These are phyloP conservation scores for Ophiocytium majus DNA, from an alignment of 352 stramenopile species.

Conservation along the genomic window DNA sequence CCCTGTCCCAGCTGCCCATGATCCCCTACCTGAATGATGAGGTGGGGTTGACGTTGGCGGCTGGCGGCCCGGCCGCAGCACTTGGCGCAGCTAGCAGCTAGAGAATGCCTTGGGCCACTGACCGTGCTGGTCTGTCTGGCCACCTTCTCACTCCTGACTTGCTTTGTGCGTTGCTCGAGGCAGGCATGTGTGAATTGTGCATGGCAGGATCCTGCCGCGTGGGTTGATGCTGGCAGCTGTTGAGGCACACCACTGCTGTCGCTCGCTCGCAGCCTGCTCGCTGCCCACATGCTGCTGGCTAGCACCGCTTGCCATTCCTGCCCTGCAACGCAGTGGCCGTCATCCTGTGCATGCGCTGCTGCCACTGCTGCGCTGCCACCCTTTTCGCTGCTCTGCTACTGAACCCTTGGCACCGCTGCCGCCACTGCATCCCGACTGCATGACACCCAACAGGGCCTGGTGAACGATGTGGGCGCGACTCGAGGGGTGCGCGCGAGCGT, in stretches of 20 bases:
- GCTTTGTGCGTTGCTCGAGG: no score
- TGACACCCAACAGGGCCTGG: neutral
- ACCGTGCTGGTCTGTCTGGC: no score
- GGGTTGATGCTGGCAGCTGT: no score
- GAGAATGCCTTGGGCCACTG: neutral
- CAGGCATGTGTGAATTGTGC: neutral
- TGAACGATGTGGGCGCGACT: constrained; percentile 25
- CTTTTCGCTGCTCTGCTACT: neutral
- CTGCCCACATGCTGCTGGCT: neutral
- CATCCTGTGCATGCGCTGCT: neutral
- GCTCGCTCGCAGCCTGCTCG: neutral
- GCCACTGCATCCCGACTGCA: neutral
- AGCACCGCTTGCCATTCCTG: neutral
- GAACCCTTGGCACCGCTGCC: neutral
- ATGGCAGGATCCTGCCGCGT: neutral
- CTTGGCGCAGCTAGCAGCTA: no score
- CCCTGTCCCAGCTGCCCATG: constrained; percentile 38
- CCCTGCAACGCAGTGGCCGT: no score
- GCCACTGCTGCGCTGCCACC: neutral
- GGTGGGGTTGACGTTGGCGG: no score
- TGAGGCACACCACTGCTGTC: no score
- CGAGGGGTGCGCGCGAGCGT: constrained; percentile 46
- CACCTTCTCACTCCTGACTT: no score
- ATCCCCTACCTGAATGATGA: constrained; percentile 43
- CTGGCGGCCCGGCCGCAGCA: no score